phyloP scores from a whole-genome alignment of 164 flowering plant genomes.

The Liriodendron chinense region DNA sequence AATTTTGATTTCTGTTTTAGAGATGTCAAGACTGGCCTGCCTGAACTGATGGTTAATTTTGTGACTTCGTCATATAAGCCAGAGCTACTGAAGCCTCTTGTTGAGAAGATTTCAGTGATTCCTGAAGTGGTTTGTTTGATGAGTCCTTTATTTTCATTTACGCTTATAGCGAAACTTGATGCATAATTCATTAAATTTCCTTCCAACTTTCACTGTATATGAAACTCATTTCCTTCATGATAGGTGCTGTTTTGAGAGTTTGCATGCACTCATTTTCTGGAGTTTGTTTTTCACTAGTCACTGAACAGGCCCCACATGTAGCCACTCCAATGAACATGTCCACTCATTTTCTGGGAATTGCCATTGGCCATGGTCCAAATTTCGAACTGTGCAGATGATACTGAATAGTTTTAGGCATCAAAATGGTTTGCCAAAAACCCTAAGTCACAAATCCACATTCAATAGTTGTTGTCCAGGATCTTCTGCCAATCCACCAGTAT shows the following conservation, averaged over 20 bases:
- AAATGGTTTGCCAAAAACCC: no score
- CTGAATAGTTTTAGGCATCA: background rate
- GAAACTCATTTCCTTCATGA: background rate
- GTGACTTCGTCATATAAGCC: slow-evolving; percentile 92
- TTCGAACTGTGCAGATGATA: background rate
- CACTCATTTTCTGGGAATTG: background rate
- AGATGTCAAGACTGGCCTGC: slow-evolving; percentile 58
- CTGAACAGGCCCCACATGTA: background rate
- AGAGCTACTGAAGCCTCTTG: slow-evolving; percentile 72
- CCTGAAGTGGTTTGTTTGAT: slow-evolving; percentile 80
- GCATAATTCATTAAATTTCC: background rate
- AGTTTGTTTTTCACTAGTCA: background rate
- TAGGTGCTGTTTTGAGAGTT: background rate
- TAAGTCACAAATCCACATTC: background rate
- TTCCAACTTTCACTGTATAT: background rate
- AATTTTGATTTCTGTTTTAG: slow-evolving; percentile 39
- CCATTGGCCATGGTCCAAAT: background rate
- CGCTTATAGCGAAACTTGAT: background rate
- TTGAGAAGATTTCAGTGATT: slow-evolving; percentile 62
- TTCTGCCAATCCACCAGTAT: no score
- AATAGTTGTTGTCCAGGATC: background rate
- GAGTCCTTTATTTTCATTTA: background rate
- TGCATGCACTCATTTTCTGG: background rate
- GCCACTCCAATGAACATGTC: background rate
- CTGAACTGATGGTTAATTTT: slow-evolving; percentile 95